Percentiles rank a stretch among this genome's conserved stretches.
These are phyloP conservation scores for Penicillium coffeae DNA, from an alignment of 495 filamentous ascomycete species.

Conservation along the genomic window DNA sequence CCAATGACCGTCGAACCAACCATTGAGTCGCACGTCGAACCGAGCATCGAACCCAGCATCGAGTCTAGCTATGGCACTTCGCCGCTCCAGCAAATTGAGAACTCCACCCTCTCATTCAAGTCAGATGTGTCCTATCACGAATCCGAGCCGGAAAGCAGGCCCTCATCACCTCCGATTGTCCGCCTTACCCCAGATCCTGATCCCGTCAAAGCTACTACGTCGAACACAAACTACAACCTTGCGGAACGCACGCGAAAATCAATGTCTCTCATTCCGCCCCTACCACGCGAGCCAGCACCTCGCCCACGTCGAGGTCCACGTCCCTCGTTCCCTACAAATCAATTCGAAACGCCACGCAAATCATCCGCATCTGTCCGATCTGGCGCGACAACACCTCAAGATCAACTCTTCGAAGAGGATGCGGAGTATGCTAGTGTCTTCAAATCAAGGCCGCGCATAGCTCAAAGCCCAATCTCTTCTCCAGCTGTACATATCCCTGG, in stretches of 20 bases:
- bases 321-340: constrained; percentile 58
- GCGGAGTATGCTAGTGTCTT: constrained; percentile 83
- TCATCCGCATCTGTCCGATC: constrained; percentile 13
- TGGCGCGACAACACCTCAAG: constrained; percentile 49
- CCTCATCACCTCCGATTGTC: constrained; percentile 14
- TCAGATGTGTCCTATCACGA: neutral
- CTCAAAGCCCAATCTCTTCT: constrained; percentile 65
- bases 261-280: constrained; percentile 59
- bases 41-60: too few species aligned
- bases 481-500: constrained; percentile 46
- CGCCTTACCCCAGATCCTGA: constrained; percentile 19
- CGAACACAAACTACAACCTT: constrained; percentile 43
- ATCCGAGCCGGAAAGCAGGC: neutral
- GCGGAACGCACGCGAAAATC: constrained; percentile 76
- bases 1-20: too few species aligned
- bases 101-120: too few species aligned
- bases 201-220: constrained; percentile 21
- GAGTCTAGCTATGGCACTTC: too few species aligned
- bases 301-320: constrained; percentile 33
- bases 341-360: constrained; percentile 56
- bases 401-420: constrained; percentile 60
- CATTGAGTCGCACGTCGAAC: too few species aligned
- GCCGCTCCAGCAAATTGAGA: too few species aligned
- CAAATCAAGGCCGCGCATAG: constrained; percentile 76
- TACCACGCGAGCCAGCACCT: constrained; percentile 15